phyloP scores from a whole-genome alignment of 768 basidiomycete species.

The Mycena amicta region DNA sequence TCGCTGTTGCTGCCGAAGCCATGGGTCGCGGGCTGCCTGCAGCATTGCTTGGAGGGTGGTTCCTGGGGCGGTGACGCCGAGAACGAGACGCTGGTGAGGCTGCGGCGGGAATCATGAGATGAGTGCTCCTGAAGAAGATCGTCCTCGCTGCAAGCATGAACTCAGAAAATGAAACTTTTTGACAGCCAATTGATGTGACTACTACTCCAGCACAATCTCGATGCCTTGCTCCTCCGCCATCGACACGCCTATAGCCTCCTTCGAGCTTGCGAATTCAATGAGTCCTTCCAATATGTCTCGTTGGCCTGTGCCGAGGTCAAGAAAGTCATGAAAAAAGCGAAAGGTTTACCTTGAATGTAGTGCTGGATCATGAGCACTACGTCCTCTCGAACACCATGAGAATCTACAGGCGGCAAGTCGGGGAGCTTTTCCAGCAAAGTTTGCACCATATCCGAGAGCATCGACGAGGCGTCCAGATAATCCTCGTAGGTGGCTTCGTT shows the following conservation, averaged over 20 bases:
- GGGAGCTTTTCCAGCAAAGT: slow-evolving; percentile 55
- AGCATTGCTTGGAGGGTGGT: not conserved
- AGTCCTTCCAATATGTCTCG: slow-evolving; percentile 57
- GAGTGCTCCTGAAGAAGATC: slow-evolving; percentile 10
- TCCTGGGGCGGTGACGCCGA: slow-evolving; percentile 10
- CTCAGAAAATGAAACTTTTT: not conserved
- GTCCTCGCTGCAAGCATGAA: slow-evolving; percentile 17
- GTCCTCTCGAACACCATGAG: slow-evolving; percentile 42
- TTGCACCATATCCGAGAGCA: slow-evolving; percentile 69
- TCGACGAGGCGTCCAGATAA: slow-evolving; percentile 67
- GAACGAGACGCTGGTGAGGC: slow-evolving; percentile 16
- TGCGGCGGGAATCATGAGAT: slow-evolving; percentile 8
- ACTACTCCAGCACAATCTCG: slow-evolving; percentile 52
- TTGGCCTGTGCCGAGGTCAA: slow-evolving; percentile 48
- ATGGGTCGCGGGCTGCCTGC: not conserved
- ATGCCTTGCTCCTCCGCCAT: slow-evolving; percentile 55
- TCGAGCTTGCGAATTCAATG: slow-evolving; percentile 48
- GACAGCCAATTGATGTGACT: not conserved
- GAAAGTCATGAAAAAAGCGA: not conserved
- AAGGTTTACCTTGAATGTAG: slow-evolving; percentile 64
- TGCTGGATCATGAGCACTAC: slow-evolving; percentile 66
- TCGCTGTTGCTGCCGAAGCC: slow-evolving; percentile 13
- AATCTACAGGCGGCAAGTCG: slow-evolving; percentile 23
- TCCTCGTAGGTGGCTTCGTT: slow-evolving; percentile 52
- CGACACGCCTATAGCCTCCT: slow-evolving; percentile 49